A percentile compares a stretch with the other conserved stretches of the same genome.
Conservation (phyloP, 192 early-diverging fungal species). For the Entophlyctis helioformis region DNA sequence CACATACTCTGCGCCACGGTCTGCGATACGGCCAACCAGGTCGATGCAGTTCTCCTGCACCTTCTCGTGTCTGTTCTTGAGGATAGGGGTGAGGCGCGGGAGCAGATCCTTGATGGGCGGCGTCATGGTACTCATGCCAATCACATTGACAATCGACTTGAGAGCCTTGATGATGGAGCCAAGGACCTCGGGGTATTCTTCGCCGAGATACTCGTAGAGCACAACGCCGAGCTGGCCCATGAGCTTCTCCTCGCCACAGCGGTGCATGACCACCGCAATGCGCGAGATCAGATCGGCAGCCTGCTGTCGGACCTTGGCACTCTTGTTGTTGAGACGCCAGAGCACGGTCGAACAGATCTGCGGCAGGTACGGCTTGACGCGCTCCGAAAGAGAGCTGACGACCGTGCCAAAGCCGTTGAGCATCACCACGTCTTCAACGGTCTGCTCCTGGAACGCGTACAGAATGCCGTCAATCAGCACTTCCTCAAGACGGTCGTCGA, state of each 20-base stretch:
- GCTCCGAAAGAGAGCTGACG: constrained; percentile 77
- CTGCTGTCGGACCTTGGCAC: constrained; percentile 90
- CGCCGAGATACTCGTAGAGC: constrained; percentile 95
- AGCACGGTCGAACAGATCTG: constrained; percentile 90
- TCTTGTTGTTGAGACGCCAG: constrained; percentile 96
- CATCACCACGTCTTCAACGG: constrained; percentile 82
- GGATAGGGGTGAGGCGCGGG: constrained; percentile 92
- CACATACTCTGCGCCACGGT: constrained; percentile 94
- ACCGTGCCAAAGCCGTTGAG: constrained; percentile 93
- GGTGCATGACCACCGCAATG: constrained; percentile 86
- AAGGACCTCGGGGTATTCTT: constrained; percentile 98
- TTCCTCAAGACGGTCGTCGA: constrained; percentile 85
- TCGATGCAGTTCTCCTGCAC: constrained; percentile 85
- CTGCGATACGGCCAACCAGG: constrained; percentile 96
- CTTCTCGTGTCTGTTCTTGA: constrained; percentile 95
- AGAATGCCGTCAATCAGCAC: constrained; percentile 93
- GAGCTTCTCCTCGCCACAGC: constrained; percentile 89
- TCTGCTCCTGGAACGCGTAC: constrained; percentile 98
- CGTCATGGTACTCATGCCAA: constrained; percentile 96
- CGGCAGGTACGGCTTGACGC: constrained; percentile 85
- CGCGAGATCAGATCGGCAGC: constrained; percentile 93
- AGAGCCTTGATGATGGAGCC: constrained; percentile 87
- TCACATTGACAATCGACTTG: constrained; percentile 92
- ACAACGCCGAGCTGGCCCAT: constrained; percentile 89
- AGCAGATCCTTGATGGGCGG: constrained; percentile 96